Base-by-base conservation (phyloP, 2,329 filamentous ascomycete species). In the Corinectria fuckeliana region DNA sequence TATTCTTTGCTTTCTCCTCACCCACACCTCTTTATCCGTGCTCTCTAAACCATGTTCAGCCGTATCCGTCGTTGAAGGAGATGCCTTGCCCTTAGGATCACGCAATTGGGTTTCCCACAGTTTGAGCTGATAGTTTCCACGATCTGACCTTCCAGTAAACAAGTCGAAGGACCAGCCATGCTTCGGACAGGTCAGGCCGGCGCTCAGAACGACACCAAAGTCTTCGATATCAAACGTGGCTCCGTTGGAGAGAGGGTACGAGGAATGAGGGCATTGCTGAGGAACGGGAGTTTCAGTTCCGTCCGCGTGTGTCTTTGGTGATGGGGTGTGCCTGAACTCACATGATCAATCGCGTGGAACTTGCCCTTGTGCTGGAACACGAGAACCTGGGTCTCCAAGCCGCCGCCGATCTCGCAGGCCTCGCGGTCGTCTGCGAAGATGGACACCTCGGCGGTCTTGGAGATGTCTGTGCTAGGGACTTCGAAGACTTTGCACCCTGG, bases 151-250 rank as follows among this genome's bases (percentile, higher is more conserved):
- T 0, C 89, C 89, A 0, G 88, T 85, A 51, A 86, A 84, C 2
- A 91, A 67, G 69, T 91, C 89, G 72, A 91, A 91, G 0, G 87
- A 88, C 89, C 89, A 91, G 4, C 80, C 85, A 61, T 91, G 88
- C 62, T 90, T 90, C 0, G 88, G 87, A 71, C 89, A 91, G 0
- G 81, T 83, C 3, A 91, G 75, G 0, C 88, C 89, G 0, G 85
- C 81, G 54, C 86, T 88, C 6, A 89, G 72, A 4, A 82, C 78
- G 2, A 89, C 76, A 0, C 89, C 88, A 69, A 91, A 91, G 60
- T 91, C 89, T 65, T 91, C 89, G 66, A 91, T 91, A 53, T 91
- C 89, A 58, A 90, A 91, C 0, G 87, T 78, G 0, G 75, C 82
- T 0, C 86, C 88, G 41, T 84, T 80, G 0, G 87, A 89, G 1